These are phyloP conservation scores for Talinum fruticosum DNA, from an alignment of 148 eudicot genomes.

Conservation along the genomic window DNA sequence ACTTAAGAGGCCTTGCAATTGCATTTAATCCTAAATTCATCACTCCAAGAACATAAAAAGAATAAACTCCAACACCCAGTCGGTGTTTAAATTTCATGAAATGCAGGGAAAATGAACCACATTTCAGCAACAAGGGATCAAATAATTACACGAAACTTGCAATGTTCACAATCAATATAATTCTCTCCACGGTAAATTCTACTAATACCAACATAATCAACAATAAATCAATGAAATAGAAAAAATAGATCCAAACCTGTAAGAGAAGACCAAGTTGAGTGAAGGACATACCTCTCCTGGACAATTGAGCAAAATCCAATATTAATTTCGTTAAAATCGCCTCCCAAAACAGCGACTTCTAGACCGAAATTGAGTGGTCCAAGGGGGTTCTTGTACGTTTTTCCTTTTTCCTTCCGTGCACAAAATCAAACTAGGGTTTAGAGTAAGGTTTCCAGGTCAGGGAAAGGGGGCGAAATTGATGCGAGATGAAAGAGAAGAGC, in stretches of 20 bases:
- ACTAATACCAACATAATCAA: not conserved
- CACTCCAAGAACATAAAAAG: not conserved
- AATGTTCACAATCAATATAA: too few relatives aligned
- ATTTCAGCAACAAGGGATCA: not conserved
- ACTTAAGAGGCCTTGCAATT: not conserved
- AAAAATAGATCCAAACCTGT: constrained; percentile 50
- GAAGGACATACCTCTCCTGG: constrained; percentile 87
- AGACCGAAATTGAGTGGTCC: too few relatives aligned
- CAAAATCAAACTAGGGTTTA: too few relatives aligned
- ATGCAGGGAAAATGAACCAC: not conserved
- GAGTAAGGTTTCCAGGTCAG: too few relatives aligned
- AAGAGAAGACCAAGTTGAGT: constrained; percentile 94
- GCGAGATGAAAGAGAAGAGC: too few relatives aligned
- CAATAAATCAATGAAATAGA: not conserved
- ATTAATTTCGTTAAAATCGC: constrained; percentile 84
- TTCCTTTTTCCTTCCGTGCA: too few relatives aligned
- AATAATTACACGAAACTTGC: too few relatives aligned
- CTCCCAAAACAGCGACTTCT: constrained; percentile 87
- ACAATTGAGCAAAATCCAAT: constrained; percentile 88
- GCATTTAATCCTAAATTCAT: not conserved
- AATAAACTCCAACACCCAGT: not conserved
- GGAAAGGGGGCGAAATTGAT: too few relatives aligned
- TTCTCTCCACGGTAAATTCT: too few relatives aligned
- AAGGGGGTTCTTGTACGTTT: too few relatives aligned
- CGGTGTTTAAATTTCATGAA: not conserved